Percentiles rank a stretch among this genome's conserved stretches.
phyloP scores from a whole-genome alignment of 257 asterid genomes.

The Ophiorrhiza pumila region DNA sequence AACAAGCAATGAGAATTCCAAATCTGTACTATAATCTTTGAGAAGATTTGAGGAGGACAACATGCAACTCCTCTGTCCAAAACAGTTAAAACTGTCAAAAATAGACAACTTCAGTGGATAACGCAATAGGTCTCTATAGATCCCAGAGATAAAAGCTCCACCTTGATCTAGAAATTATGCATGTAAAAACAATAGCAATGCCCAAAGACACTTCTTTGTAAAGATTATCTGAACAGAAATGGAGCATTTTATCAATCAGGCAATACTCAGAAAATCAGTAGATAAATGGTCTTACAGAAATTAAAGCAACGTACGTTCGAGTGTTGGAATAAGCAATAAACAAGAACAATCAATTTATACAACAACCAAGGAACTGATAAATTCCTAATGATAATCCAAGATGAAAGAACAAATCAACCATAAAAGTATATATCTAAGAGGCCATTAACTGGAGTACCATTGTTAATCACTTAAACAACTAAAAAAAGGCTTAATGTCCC shows the following conservation, averaged over 20 bases:
- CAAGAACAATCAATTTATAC: no score
- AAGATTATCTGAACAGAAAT: neutral
- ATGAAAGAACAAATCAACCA: no score
- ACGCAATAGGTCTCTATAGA: neutral
- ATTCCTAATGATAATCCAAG: no score
- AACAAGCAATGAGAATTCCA: neutral
- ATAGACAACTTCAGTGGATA: neutral
- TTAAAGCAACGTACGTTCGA: no score
- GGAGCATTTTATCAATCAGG: neutral
- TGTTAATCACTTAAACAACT: no score
- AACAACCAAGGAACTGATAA: no score
- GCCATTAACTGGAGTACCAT: no score
- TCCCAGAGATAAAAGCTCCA: neutral
- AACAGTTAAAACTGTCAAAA: neutral
- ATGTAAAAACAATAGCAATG: neutral
- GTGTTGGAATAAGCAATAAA: no score
- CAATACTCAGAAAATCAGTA: no score
- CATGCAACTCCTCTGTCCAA: neutral
- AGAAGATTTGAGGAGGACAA: neutral
- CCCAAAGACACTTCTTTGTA: neutral
- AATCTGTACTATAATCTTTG: neutral
- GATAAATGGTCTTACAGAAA: no score
- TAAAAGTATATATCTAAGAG: no score
- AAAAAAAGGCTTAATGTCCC: no score
- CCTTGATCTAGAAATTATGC: neutral